Percentiles rank a stretch among this genome's conserved stretches.
These are phyloP conservation scores for Cyclotella cryptica DNA, from an alignment of 108 stramenopile genomes.

Conservation along the genomic window DNA sequence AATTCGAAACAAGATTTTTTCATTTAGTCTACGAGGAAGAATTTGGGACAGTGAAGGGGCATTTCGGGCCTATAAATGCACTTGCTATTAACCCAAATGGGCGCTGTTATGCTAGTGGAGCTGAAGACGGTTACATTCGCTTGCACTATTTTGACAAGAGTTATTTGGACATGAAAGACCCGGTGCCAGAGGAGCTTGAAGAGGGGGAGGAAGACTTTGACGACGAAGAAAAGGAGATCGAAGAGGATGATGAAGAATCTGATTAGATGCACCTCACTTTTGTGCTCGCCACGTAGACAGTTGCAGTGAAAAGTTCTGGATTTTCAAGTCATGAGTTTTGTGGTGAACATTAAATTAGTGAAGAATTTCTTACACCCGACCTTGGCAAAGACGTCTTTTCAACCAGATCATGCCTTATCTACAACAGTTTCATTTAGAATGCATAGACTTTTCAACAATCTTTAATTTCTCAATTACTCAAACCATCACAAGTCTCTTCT, in stretches of 20 bases:
- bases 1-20: conserved; percentile 98
- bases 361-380: too few species aligned
- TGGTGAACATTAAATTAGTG: too few species aligned
- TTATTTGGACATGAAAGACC: conserved; percentile 96
- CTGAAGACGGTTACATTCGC: conserved; percentile 97
- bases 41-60: conserved; percentile 97
- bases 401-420: too few species aligned
- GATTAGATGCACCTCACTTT: conserved; percentile 20
- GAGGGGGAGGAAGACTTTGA: conserved; percentile 68
- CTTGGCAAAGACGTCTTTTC: too few species aligned
- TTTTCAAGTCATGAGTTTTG: too few species aligned
- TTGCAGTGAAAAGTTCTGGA: too few species aligned
- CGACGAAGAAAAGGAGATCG: conserved; percentile 54
- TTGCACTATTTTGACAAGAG: conserved; percentile 96
- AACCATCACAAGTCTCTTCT: too few species aligned
- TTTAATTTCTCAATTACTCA: too few species aligned
- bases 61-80: conserved; percentile 99
- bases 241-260: conserved; percentile 39
- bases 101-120: conserved; percentile 89
- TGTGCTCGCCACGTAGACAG: too few species aligned
- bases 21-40: conserved; percentile 97
- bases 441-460: too few species aligned
- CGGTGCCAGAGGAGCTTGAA: conserved; percentile 88
- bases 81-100: conserved; percentile 98
- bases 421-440: too few species aligned